These are phyloP conservation scores for Neospora caninum DNA, from an alignment of 169 alveolate species.

Conservation along the genomic window DNA sequence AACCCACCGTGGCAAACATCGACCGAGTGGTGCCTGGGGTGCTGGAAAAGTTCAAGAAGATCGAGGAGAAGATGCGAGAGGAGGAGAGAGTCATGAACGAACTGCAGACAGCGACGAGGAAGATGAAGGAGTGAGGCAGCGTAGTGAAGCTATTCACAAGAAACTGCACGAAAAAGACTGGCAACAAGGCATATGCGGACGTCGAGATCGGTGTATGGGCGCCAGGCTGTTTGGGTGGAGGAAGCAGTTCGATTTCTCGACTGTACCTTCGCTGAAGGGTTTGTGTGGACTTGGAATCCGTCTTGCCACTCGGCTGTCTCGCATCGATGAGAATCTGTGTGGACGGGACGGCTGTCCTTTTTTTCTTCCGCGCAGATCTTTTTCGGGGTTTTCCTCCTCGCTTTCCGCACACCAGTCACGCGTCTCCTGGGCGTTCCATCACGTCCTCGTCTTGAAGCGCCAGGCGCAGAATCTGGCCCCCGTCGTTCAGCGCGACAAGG, in stretches of 20 bases:
- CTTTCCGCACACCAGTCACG: background rate
- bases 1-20: slow-evolving; percentile 34
- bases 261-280: too few species aligned
- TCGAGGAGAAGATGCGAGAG: background rate
- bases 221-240: too few species aligned
- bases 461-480: background rate
- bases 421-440: slow-evolving; percentile 8
- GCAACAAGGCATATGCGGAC: background rate
- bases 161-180: too few species aligned
- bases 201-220: too few species aligned
- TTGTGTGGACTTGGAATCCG: background rate
- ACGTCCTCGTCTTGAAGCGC: background rate
- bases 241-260: too few species aligned
- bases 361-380: slow-evolving; percentile 5
- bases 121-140: background rate
- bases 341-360: background rate
- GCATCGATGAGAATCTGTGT: background rate
- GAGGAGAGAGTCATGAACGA: slow-evolving; percentile 5
- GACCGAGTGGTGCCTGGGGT: slow-evolving; percentile 26
- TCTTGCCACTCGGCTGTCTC: background rate
- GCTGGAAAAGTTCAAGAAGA: slow-evolving; percentile 24
- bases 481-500: slow-evolving; percentile 22
- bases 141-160: background rate
- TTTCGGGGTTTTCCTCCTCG: slow-evolving; percentile 19
- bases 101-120: background rate